These are phyloP conservation scores for Blastomyces percursus DNA, from an alignment of 2,329 filamentous ascomycete species.

Conservation along the genomic window DNA sequence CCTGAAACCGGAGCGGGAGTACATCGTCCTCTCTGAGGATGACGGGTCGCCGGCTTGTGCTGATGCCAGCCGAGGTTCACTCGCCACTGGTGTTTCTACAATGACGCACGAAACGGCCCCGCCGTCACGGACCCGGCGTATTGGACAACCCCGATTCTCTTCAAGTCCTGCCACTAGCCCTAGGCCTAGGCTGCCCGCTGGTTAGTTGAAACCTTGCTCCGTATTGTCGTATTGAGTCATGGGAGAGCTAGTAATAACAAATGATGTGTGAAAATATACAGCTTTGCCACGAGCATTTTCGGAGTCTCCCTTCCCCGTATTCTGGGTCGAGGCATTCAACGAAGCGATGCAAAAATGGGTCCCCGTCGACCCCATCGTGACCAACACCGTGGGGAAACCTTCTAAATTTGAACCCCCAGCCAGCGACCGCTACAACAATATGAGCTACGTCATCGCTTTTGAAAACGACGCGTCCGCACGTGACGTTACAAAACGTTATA, in stretches of 20 bases:
- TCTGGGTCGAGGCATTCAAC: conserved; percentile 91
- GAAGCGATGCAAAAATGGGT: conserved; percentile 84
- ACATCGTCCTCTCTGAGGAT: conserved; percentile 30
- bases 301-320: conserved; percentile 67
- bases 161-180: conserved; percentile 7
- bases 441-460: conserved; percentile 79
- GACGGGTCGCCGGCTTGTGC: conserved; percentile 24
- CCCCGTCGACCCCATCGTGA: conserved; percentile 73
- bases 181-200: conserved; percentile 6
- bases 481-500: conserved; percentile 81
- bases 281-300: conserved; percentile 1
- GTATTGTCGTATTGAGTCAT: neutral
- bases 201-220: neutral
- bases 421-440: conserved; percentile 60
- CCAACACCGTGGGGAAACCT: conserved; percentile 64
- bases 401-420: conserved; percentile 71
- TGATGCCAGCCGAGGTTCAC: conserved; percentile 13
- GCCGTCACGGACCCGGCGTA: conserved; percentile 19
- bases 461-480: conserved; percentile 65
- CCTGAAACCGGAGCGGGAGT: conserved; percentile 28
- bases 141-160: conserved; percentile 26
- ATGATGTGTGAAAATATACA: neutral
- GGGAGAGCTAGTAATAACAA: neutral
- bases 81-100: neutral
- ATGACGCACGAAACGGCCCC: conserved; percentile 5